Percentiles rank a stretch among this genome's conserved stretches.
These are phyloP conservation scores for Phytophthora syringae DNA, from an alignment of 352 stramenopile genomes.

Conservation along the genomic window DNA sequence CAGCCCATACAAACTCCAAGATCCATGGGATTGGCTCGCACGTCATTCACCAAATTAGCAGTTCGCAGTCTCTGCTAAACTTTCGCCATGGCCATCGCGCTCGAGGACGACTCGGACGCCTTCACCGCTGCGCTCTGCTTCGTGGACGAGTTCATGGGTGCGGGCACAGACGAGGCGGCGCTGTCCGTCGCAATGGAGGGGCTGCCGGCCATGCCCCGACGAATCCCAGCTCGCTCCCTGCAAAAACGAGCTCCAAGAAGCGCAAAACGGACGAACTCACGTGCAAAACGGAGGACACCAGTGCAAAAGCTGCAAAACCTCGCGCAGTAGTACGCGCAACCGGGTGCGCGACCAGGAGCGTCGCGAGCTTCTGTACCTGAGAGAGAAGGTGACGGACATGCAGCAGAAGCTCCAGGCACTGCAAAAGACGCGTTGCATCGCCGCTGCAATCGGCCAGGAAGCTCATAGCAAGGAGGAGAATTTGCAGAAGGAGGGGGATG, in stretches of 20 bases:
- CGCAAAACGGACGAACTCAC: constrained; percentile 21
- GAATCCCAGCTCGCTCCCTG: background rate
- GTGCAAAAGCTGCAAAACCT: constrained; percentile 35
- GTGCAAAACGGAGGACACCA: constrained; percentile 1
- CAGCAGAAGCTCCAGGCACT: constrained; percentile 47
- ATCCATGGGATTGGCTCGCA: background rate
- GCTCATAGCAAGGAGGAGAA: background rate
- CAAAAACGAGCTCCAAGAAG: constrained; percentile 27
- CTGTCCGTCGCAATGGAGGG: constrained; percentile 29
- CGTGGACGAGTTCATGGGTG: constrained; percentile 39
- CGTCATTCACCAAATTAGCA: constrained; percentile 12
- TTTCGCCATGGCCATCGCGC: constrained; percentile 21
- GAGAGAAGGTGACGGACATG: constrained; percentile 52
- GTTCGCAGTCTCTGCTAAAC: no score
- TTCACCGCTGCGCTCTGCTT: constrained; percentile 49
- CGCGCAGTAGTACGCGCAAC: constrained; percentile 47
- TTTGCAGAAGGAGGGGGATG: constrained; percentile 2
- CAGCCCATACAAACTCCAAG: constrained; percentile 13
- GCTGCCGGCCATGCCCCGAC: constrained; percentile 14
- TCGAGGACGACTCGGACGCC: constrained; percentile 40
- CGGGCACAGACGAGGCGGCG: constrained; percentile 19
- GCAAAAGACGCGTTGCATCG: constrained; percentile 22
- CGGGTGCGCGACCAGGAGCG: constrained; percentile 46
- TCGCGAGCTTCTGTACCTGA: constrained; percentile 51
- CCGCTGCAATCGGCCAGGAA: constrained; percentile 2